Conservation (phyloP, 805 yeast genomes). For the Pichia gijzeniarum region DNA sequence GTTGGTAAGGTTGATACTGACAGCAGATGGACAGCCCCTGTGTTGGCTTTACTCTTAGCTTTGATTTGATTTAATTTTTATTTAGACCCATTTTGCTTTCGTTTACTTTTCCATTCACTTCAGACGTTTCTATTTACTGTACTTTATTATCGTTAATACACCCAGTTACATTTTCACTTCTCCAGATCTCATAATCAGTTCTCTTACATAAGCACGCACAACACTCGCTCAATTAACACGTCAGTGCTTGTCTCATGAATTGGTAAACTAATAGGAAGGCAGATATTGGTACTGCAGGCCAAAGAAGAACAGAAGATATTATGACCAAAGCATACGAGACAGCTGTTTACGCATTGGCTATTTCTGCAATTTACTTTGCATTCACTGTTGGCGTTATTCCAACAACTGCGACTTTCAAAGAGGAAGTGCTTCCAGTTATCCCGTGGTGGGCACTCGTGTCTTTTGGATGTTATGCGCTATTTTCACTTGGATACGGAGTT, state of each 20-base stretch:
- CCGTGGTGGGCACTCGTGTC: conserved; percentile 68
- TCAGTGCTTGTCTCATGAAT: too few relatives aligned
- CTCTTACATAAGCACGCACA: background rate
- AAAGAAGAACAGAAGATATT: background rate
- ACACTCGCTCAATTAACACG: too few relatives aligned
- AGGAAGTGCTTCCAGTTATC: conserved; percentile 54
- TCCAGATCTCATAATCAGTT: too few relatives aligned
- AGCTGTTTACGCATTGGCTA: conserved; percentile 37
- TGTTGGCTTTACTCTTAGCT: conserved; percentile 35
- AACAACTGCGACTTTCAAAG: conserved; percentile 38
- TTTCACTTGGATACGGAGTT: conserved; percentile 63
- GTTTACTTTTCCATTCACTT: too few relatives aligned
- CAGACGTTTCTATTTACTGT: too few relatives aligned
- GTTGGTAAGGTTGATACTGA: conserved; percentile 15
- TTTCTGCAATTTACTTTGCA: conserved; percentile 48
- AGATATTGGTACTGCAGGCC: background rate
- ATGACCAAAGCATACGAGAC: conserved; percentile 72
- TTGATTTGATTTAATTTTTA: conserved; percentile 28
- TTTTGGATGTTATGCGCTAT: conserved; percentile 64
- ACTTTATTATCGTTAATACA: too few relatives aligned
- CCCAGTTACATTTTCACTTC: too few relatives aligned
- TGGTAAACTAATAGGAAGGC: too few relatives aligned
- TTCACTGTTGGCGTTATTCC: conserved; percentile 50
- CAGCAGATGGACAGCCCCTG: conserved; percentile 24
- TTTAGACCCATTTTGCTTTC: conserved; percentile 1